A percentile compares a stretch with the other conserved stretches of the same genome.
Conservation (phyloP, 768 basidiomycete species). For the Boletales sp. region DNA sequence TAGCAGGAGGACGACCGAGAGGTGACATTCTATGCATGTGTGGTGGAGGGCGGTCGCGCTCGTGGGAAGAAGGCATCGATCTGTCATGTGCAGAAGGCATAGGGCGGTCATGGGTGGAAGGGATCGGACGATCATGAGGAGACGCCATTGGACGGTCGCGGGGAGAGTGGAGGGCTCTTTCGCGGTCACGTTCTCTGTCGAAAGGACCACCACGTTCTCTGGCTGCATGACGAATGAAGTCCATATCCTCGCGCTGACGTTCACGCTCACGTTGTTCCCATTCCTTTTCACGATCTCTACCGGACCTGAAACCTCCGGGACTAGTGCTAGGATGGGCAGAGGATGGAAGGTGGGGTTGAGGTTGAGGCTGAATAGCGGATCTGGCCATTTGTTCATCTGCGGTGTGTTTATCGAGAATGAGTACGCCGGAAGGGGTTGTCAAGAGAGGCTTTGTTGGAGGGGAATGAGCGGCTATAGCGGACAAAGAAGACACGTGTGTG, state of each 20-base stretch:
- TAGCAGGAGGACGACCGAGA: conserved; percentile 16
- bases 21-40: conserved; percentile 25
- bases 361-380: conserved; percentile 12
- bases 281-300: conserved; percentile 27
- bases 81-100: conserved; percentile 21
- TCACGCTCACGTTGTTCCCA: conserved; percentile 27
- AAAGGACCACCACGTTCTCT: conserved; percentile 23
- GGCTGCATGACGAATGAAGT: conserved; percentile 21
- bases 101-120: conserved; percentile 17
- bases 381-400: conserved; percentile 29
- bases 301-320: conserved; percentile 19
- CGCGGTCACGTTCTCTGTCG: conserved; percentile 27
- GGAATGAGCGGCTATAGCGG: conserved; percentile 24
- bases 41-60: conserved; percentile 20
- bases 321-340: conserved; percentile 22
- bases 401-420: conserved; percentile 30
- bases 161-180: conserved; percentile 21
- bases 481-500: background rate
- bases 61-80: conserved; percentile 22
- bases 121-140: conserved; percentile 23
- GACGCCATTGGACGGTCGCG: conserved; percentile 24
- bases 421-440: conserved; percentile 23
- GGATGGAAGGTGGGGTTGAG: conserved; percentile 14
- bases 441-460: conserved; percentile 23
- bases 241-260: conserved; percentile 28